phyloP scores from a whole-genome alignment of 345 rosid species.

The Passiflora organensis region DNA sequence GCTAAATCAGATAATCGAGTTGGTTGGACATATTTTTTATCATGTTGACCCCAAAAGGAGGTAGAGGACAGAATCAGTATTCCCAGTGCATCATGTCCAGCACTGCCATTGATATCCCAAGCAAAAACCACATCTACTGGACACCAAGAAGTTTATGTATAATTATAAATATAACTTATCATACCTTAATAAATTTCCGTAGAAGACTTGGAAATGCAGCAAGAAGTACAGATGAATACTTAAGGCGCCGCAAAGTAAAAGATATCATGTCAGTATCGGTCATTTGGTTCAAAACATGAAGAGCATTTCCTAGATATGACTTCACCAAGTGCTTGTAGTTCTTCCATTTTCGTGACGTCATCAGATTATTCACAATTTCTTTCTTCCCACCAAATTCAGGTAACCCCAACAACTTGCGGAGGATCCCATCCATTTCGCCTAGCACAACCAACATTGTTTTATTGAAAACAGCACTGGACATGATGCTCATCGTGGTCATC shows the following conservation, averaged over 20 bases:
- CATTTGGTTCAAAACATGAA: constrained; percentile 93
- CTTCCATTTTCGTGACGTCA: constrained; percentile 72
- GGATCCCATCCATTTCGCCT: constrained; percentile 78
- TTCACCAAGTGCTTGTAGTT: constrained; percentile 77
- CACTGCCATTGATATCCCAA: no score
- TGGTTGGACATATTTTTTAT: no score
- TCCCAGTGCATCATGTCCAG: no score
- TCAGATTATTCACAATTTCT: constrained; percentile 53
- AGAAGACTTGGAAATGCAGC: constrained; percentile 81
- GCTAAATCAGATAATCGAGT: no score
- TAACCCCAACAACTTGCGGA: constrained; percentile 65
- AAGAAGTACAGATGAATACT: constrained; percentile 62
- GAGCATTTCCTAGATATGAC: constrained; percentile 88
- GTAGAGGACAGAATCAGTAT: no score
- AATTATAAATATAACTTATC: no score
- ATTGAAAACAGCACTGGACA: constrained; percentile 84
- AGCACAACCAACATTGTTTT: constrained; percentile 74
- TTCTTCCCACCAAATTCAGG: constrained; percentile 79
- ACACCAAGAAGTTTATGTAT: no score
- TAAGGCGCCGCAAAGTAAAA: constrained; percentile 70
- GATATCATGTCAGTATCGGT: constrained; percentile 84
- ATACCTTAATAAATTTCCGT: constrained; percentile 81
- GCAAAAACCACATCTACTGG: no score
- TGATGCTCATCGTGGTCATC: constrained; percentile 36
- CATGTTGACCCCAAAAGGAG: no score